Evolutionary conservation across 768 basidiomycete genomes (phyloP).

Genomic region (Mycena indigotica): DNA sequence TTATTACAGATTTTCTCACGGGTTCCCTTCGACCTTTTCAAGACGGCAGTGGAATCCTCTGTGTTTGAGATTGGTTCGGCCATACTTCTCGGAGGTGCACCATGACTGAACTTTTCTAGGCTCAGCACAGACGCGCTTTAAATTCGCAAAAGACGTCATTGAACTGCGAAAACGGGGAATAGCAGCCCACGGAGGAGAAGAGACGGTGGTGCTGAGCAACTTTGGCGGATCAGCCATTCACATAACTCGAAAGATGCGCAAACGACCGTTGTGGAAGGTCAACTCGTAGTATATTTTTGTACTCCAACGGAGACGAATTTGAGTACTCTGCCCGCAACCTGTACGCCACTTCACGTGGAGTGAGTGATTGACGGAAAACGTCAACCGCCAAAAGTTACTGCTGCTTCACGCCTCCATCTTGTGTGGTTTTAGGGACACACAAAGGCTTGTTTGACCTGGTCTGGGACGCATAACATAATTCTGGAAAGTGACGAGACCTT

Average conservation of each 20-base stretch:
- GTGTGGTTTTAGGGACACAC: too few relatives aligned
- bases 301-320: conserved; percentile 5
- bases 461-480: too few relatives aligned
- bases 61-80: conserved; percentile 73
- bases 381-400: too few relatives aligned
- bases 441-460: too few relatives aligned
- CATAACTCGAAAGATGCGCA: conserved; percentile 84
- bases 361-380: conserved; percentile 21
- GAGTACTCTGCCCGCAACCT: not conserved
- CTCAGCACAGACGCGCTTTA: conserved; percentile 84
- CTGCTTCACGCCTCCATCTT: too few relatives aligned
- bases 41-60: conserved; percentile 77
- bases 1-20: conserved; percentile 74
- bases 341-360: conserved; percentile 31
- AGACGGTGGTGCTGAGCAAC: conserved; percentile 83
- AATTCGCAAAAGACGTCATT: conserved; percentile 89
- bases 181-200: conserved; percentile 73
- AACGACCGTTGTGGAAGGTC: conserved; percentile 79
- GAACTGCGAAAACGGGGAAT: conserved; percentile 80
- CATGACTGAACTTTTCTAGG: conserved; percentile 44
- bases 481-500: too few relatives aligned
- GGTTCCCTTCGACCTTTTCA: conserved; percentile 88
- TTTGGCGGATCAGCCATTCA: conserved; percentile 77
- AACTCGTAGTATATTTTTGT: conserved; percentile 59
- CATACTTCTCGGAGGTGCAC: too few relatives aligned